Evolutionary conservation across 306 rosid genomes (phyloP).

Genomic region (Sicyos edulis): DNA sequence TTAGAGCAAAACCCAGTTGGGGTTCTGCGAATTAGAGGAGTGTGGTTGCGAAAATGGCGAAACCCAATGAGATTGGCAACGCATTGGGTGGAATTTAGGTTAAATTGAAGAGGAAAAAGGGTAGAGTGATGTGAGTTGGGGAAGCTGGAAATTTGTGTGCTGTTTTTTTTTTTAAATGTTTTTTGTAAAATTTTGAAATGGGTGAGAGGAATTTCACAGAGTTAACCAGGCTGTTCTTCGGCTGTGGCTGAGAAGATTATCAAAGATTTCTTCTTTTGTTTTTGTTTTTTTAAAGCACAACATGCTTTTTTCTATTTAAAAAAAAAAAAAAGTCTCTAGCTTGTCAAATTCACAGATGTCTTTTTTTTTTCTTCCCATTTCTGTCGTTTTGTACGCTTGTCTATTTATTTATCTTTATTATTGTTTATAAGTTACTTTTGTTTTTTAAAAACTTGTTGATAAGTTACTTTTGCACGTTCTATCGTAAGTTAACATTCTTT

Average conservation of each 20-base stretch:
- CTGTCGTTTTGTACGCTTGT: too few relatives aligned
- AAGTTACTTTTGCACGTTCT: too few relatives aligned
- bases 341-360: too few relatives aligned
- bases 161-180: background rate
- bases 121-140: background rate
- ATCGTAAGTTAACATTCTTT: too few relatives aligned
- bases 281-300: background rate
- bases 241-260: conserved; percentile 9
- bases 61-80: background rate
- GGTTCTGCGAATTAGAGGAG: background rate
- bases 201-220: conserved; percentile 21
- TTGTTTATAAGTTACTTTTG: too few relatives aligned
- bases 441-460: too few relatives aligned
- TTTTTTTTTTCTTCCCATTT: too few relatives aligned
- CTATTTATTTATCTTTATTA: too few relatives aligned
- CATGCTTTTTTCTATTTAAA: background rate
- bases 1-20: conserved; percentile 23
- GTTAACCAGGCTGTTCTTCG: conserved; percentile 26
- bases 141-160: conserved; percentile 31
- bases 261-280: background rate
- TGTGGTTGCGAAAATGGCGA: background rate
- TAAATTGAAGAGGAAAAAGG: background rate
- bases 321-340: background rate
- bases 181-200: background rate
- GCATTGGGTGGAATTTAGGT: conserved; percentile 22